Evolutionary conservation across 169 alveolate genomes (phyloP), one percentile per base, ranked within the genome.

Genomic region (Perkinsus olseni): DNA sequence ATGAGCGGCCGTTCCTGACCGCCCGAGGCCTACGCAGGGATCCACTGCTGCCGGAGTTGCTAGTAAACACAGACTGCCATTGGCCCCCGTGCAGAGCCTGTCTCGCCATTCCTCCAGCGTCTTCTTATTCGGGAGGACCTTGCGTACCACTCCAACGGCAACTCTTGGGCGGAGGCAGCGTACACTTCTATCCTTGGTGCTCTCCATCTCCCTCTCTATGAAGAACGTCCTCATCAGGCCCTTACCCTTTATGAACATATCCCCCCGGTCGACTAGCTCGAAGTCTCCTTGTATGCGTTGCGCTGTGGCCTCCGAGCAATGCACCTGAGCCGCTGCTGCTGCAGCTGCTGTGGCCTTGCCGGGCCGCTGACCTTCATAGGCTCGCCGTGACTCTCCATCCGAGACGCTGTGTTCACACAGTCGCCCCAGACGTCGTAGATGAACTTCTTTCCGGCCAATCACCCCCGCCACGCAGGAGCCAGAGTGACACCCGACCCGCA

Each of bases 391-490:
- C 48, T n/a, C 93, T 91, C 93, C 93, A 91, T 91, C 20, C 93
- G 93, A 11, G 48, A n/a, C 28, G 93, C 93, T 10, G 39, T 36
- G 20, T 91, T 91, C 82, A 91, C 93, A 4, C 74, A 48, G 39
- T 91, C 93, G 39, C 93, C 93, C 93, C 93, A 91, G 38, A 91
- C 39, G 74, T 91, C 93, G 39, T 39, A 91, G 39, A 51, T 62
- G 39, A 91, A 91, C 74, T 91, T 91, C 74, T 39, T 38, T n/a
- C 21, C 62, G n/a, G 74, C 93, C 93, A 4, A 91, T 91, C 40
- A 91, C 93, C 0, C 93, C 93, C 39, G 93, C 93, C 51, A 91
- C 93, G 74, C 93, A 91, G 40, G 93, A 36, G 31, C 93, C 93
- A 11, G 74, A 39, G 39, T 91, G 93, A 45, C 48, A 39, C 37